Conservation (phyloP, 1,284 basidiomycete species). For the Cerioporus squamosus region DNA sequence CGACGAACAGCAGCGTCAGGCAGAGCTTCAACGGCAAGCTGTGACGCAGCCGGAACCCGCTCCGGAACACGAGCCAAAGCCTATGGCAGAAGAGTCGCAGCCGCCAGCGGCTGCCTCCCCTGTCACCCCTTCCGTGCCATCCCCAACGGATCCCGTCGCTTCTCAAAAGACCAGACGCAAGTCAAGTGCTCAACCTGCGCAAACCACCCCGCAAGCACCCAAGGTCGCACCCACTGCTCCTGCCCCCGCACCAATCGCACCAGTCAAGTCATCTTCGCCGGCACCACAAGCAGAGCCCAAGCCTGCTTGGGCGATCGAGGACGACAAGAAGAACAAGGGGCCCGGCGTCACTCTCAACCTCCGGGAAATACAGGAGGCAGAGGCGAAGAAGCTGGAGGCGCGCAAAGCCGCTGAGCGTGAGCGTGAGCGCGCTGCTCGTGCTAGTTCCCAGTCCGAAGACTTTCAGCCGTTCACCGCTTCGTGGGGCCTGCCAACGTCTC, state of each 20-base stretch:
- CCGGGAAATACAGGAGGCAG: slow-evolving; percentile 95
- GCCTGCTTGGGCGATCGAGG: slow-evolving; percentile 68
- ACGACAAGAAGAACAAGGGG: slow-evolving; percentile 55
- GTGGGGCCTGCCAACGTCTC: slow-evolving; percentile 81
- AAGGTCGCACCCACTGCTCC: slow-evolving; percentile 16
- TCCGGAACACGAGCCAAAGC: slow-evolving; percentile 12
- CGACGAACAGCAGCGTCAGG: slow-evolving; percentile 49
- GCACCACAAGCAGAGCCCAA: slow-evolving; percentile 41
- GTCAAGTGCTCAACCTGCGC: slow-evolving; percentile 25
- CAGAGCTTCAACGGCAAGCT: slow-evolving; percentile 26
- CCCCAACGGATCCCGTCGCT: slow-evolving; percentile 22
- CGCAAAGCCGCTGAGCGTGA: slow-evolving; percentile 73
- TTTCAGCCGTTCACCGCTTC: slow-evolving; percentile 67
- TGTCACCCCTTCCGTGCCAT: slow-evolving; percentile 28
- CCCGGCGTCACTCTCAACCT: slow-evolving; percentile 65
- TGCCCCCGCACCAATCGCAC: slow-evolving; percentile 6
- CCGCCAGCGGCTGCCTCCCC: slow-evolving; percentile 21
- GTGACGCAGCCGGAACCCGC: slow-evolving; percentile 12
- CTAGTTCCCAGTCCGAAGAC: slow-evolving; percentile 52
- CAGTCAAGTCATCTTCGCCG: slow-evolving; percentile 33
- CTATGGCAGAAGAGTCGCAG: slow-evolving; percentile 16
- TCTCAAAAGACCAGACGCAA: slow-evolving; percentile 34
- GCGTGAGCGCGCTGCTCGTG: slow-evolving; percentile 60
- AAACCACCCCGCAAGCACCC: slow-evolving; percentile 16
- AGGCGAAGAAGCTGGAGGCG: slow-evolving; percentile 81